Conservation (phyloP, 495 filamentous ascomycete genomes). For the Daldinia decipiens region DNA sequence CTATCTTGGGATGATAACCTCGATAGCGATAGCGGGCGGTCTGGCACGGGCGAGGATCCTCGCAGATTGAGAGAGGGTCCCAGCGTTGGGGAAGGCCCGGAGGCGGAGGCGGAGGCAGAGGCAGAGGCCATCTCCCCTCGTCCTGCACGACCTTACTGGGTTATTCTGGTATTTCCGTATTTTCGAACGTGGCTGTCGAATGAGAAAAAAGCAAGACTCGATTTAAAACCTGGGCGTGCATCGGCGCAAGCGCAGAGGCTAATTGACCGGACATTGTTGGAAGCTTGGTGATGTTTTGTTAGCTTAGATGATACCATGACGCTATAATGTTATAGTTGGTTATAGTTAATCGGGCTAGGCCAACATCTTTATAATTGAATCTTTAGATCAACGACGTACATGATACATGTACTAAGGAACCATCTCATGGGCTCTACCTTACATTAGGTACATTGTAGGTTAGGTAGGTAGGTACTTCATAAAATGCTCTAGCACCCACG, state of each 20-base stretch:
- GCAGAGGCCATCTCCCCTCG: conserved; percentile 17
- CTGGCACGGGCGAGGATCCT: conserved; percentile 33
- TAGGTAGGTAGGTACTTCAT: too few relatives aligned
- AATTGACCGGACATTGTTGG: conserved; percentile 21
- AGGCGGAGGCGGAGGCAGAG: conserved; percentile 27
- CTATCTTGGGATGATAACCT: conserved; percentile 53
- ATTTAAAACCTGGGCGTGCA: conserved; percentile 9
- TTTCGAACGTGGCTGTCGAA: neutral
- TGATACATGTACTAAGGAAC: too few relatives aligned
- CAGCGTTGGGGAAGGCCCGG: conserved; percentile 35
- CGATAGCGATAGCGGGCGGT: conserved; percentile 28
- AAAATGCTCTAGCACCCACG: too few relatives aligned
- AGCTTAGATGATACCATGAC: conserved; percentile 30
- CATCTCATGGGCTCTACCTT: too few relatives aligned
- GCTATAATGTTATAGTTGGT: neutral
- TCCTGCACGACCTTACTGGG: conserved; percentile 2
- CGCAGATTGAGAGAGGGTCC: conserved; percentile 30
- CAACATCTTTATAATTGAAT: neutral
- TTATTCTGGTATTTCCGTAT: neutral
- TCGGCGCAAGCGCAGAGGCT: conserved; percentile 17
- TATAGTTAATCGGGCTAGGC: conserved; percentile 11
- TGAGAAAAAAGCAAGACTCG: conserved; percentile 6
- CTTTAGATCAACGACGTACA: neutral
- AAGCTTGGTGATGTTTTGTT: conserved; percentile 29
- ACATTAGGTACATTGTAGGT: too few relatives aligned